Evolutionary conservation across 1,284 basidiomycete species (phyloP).

Genomic region (Ganoderma leucocontextum): DNA sequence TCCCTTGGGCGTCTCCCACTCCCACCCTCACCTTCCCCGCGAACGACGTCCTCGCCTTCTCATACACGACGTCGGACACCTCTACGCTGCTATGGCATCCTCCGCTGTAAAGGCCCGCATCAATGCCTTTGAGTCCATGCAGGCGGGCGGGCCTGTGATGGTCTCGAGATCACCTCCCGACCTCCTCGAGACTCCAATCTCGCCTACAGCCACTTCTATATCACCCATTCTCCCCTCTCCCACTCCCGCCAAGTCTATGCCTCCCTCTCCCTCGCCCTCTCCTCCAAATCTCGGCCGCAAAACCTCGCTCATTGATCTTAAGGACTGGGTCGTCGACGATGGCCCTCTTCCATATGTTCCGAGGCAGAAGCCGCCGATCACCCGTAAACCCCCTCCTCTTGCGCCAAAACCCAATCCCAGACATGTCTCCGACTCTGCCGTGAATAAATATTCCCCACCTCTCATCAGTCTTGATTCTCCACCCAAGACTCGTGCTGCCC

Average conservation of each 20-base stretch:
- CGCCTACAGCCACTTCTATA: slow-evolving; percentile 47
- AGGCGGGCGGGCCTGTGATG: slow-evolving; percentile 22
- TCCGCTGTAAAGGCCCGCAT: slow-evolving; percentile 65
- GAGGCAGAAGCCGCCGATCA: slow-evolving; percentile 35
- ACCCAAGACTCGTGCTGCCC: slow-evolving; percentile 43
- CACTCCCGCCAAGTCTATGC: slow-evolving; percentile 39
- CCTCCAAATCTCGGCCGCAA: slow-evolving; percentile 62
- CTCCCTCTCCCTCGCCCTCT: slow-evolving; percentile 57
- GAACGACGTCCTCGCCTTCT: slow-evolving; percentile 7
- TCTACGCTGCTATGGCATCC: slow-evolving; percentile 52
- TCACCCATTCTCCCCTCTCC: slow-evolving; percentile 39
- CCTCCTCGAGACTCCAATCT: slow-evolving; percentile 56
- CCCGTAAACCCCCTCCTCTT: slow-evolving; percentile 27
- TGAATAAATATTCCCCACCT: slow-evolving; percentile 43
- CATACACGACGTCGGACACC: not conserved
- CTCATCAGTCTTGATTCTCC: slow-evolving; percentile 65
- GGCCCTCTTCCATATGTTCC: slow-evolving; percentile 47
- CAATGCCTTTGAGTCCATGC: slow-evolving; percentile 58
- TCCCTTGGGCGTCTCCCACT: slow-evolving; percentile 6
- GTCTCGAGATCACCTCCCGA: slow-evolving; percentile 38
- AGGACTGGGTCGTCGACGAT: slow-evolving; percentile 79
- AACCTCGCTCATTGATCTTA: slow-evolving; percentile 74
- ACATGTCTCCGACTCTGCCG: slow-evolving; percentile 36
- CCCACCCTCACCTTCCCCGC: slow-evolving; percentile 2
- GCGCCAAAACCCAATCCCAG: slow-evolving; percentile 29